These are phyloP conservation scores for Skeletonema menzelii DNA, from an alignment of 108 stramenopile species.

Conservation along the genomic window DNA sequence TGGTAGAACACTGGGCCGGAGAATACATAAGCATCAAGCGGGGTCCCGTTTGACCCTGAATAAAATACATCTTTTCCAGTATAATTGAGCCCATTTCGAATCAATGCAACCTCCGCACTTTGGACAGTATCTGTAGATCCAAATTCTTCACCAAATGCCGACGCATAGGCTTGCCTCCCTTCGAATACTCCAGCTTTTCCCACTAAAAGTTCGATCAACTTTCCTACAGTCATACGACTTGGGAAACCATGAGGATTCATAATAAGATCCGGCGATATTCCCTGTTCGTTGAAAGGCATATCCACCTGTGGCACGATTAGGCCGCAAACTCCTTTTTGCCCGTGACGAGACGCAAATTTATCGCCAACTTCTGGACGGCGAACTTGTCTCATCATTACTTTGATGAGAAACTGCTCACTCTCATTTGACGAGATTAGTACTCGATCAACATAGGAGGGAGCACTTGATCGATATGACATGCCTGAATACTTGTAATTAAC, in stretches of 20 bases:
- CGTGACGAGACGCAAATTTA: slow-evolving; percentile 98
- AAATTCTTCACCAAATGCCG: slow-evolving; percentile 97
- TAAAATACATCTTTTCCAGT: slow-evolving; percentile 97
- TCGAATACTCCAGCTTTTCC: slow-evolving; percentile 95
- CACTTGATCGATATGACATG: slow-evolving; percentile 85
- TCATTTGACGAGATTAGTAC: slow-evolving; percentile 97
- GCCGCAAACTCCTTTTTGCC: slow-evolving; percentile 99
- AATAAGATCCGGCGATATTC: slow-evolving; percentile 97
- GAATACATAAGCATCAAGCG: slow-evolving; percentile 94
- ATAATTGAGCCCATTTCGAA: slow-evolving; percentile 96
- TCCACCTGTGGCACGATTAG: slow-evolving; percentile 95
- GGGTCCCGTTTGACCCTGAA: slow-evolving; percentile 94
- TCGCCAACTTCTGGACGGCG: slow-evolving; percentile 98
- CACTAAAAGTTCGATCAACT: slow-evolving; percentile 96
- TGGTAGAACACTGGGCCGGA: slow-evolving; percentile 99
- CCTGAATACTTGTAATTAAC: slow-evolving; percentile 79
- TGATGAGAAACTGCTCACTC: slow-evolving; percentile 94
- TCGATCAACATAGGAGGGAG: slow-evolving; percentile 94
- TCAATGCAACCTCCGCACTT: slow-evolving; percentile 81
- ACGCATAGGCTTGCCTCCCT: slow-evolving; percentile 94
- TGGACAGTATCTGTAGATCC: slow-evolving; percentile 92
- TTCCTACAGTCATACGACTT: slow-evolving; percentile 99
- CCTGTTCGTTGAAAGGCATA: slow-evolving; percentile 97
- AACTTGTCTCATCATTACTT: slow-evolving; percentile 91
- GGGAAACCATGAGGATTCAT: slow-evolving; percentile 99